Conservation (phyloP, 1,284 basidiomycete species). For the Cronartium quercuum region DNA sequence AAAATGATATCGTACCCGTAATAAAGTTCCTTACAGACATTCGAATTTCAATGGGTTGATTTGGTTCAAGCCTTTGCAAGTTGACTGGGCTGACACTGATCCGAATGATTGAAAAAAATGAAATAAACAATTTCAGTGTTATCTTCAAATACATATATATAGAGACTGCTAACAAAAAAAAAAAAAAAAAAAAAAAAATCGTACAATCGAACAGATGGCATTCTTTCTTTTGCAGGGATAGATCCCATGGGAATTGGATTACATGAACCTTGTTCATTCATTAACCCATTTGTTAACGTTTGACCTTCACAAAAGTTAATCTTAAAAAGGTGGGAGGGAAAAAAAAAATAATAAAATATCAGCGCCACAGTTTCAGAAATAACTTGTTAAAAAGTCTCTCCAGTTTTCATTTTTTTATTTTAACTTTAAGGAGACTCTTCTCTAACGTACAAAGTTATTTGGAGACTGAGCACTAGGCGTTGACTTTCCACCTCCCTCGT, state of each 20-base stretch:
- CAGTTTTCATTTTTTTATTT: no score
- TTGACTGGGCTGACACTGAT: not conserved
- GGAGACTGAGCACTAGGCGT: not conserved
- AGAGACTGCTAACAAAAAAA: not conserved
- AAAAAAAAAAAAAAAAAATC: not conserved
- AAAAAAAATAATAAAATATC: not conserved
- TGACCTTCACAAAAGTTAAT: not conserved
- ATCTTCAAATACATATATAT: no score
- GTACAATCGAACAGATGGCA: conserved; percentile 2
- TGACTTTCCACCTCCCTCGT: not conserved
- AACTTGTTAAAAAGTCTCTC: not conserved
- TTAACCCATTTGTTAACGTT: not conserved
- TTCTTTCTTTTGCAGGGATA: not conserved
- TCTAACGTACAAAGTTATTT: not conserved
- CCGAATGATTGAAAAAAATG: not conserved
- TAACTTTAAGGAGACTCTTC: no score
- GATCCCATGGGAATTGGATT: not conserved
- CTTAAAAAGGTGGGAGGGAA: not conserved
- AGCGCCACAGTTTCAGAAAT: no score
- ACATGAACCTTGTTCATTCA: not conserved
- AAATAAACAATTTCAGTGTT: no score
- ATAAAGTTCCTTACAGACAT: not conserved
- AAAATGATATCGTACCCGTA: not conserved
- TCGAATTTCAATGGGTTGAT: not conserved
- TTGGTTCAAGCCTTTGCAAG: not conserved